These are phyloP conservation scores for Candida piceae DNA, from an alignment of 805 yeast species.

Conservation along the genomic window DNA sequence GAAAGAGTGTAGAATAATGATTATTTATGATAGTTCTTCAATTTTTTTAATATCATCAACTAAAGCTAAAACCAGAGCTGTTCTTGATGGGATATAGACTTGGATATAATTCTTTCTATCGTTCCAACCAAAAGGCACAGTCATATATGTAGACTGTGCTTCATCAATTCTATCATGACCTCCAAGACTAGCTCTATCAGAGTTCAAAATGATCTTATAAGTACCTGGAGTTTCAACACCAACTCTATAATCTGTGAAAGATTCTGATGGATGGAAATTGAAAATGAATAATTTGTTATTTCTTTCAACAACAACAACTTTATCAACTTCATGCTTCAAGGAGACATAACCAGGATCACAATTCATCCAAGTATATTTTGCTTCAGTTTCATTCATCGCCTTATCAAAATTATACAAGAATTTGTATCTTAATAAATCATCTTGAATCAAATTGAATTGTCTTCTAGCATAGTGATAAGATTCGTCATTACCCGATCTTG, in stretches of 20 bases:
- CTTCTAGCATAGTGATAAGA: conserved; percentile 93
- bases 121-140: conserved; percentile 79
- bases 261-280: conserved; percentile 83
- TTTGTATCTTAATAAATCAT: conserved; percentile 73
- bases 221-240: conserved; percentile 83
- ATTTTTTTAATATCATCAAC: conserved; percentile 22
- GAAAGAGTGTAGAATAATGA: neutral
- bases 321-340: conserved; percentile 83
- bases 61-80: conserved; percentile 57
- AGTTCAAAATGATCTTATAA: conserved; percentile 68
- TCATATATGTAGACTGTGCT: conserved; percentile 49
- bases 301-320: conserved; percentile 84
- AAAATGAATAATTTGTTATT: conserved; percentile 79
- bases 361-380: conserved; percentile 64
- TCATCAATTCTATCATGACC: conserved; percentile 76
- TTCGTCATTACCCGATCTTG: conserved; percentile 81
- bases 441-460: conserved; percentile 84
- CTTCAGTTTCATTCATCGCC: conserved; percentile 77
- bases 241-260: conserved; percentile 80
- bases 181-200: conserved; percentile 69
- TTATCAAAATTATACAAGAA: conserved; percentile 77
- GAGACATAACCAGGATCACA: conserved; percentile 77
- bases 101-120: conserved; percentile 69
- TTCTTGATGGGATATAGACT: conserved; percentile 77
- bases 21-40: neutral